phyloP scores from a whole-genome alignment of 1,284 basidiomycete species.

The Puccinia brachypodii region DNA sequence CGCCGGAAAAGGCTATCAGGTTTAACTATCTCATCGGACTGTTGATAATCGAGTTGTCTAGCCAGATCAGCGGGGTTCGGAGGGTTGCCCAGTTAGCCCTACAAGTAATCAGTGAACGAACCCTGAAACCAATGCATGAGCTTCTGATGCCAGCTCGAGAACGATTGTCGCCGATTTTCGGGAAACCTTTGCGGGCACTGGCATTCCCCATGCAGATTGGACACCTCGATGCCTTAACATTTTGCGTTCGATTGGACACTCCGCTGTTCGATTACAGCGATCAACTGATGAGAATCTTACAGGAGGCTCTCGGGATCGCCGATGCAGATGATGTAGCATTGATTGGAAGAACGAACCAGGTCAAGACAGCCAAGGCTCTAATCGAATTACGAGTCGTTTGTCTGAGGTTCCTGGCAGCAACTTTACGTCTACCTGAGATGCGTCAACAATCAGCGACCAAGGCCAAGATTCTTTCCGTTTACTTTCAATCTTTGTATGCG shows the following conservation, averaged over 20 bases:
- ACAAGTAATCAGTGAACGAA: slow-evolving; percentile 73
- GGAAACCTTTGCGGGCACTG: slow-evolving; percentile 92
- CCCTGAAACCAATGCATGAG: slow-evolving; percentile 71
- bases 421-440: slow-evolving; percentile 92
- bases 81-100: slow-evolving; percentile 81
- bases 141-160: slow-evolving; percentile 82
- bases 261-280: slow-evolving; percentile 67
- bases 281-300: slow-evolving; percentile 84
- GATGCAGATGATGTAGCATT: slow-evolving; percentile 89
- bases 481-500: slow-evolving; percentile 99
- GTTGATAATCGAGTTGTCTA: slow-evolving; percentile 85
- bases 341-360: slow-evolving; percentile 67
- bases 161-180: slow-evolving; percentile 85
- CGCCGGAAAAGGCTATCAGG: slow-evolving; percentile 59
- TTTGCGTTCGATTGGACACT: slow-evolving; percentile 64
- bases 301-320: slow-evolving; percentile 90
- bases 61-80: slow-evolving; percentile 81
- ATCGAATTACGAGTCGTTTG: slow-evolving; percentile 92
- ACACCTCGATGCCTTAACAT: slow-evolving; percentile 95
- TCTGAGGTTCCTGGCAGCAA: slow-evolving; percentile 86
- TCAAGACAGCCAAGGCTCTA: slow-evolving; percentile 79
- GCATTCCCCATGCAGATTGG: slow-evolving; percentile 96
- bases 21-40: slow-evolving; percentile 70
- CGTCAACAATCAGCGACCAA: slow-evolving; percentile 53
- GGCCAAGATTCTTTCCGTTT: slow-evolving; percentile 72